These are phyloP conservation scores for Rhizopus stolonifer DNA, from an alignment of 371 early-diverging fungal species.

Conservation along the genomic window DNA sequence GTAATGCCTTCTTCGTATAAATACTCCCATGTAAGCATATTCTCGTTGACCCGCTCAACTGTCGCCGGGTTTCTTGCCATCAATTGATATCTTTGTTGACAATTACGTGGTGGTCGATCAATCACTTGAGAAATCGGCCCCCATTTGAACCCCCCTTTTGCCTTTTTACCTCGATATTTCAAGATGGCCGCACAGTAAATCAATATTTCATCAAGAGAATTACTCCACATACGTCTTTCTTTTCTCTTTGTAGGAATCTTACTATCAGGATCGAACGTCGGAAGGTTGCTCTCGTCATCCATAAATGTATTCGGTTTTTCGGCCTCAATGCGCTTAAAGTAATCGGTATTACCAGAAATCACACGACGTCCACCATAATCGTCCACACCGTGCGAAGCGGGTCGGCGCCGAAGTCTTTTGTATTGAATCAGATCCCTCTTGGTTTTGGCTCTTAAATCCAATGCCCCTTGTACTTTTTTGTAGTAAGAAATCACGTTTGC, in stretches of 20 bases:
- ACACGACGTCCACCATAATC: slow-evolving; percentile 7
- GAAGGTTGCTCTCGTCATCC: background rate
- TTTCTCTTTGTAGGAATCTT: background rate
- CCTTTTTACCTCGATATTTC: slow-evolving; percentile 23
- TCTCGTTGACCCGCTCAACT: slow-evolving; percentile 26
- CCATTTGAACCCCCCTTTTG: too few species aligned
- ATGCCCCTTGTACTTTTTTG: background rate
- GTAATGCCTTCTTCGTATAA: slow-evolving; percentile 39
- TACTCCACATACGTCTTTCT: too few species aligned
- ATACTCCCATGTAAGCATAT: slow-evolving; percentile 32
- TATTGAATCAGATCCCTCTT: too few species aligned
- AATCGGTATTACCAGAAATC: too few species aligned
- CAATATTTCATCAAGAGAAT: slow-evolving; percentile 53
- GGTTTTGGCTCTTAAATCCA: background rate
- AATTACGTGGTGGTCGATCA: slow-evolving; percentile 17
- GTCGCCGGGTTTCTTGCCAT: slow-evolving; percentile 22
- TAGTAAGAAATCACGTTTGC: background rate
- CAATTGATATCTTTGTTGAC: slow-evolving; percentile 39
- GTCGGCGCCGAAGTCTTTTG: too few species aligned
- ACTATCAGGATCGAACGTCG: background rate
- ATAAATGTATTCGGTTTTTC: too few species aligned
- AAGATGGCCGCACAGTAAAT: slow-evolving; percentile 41
- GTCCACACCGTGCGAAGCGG: too few species aligned
- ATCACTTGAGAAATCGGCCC: slow-evolving; percentile 21
- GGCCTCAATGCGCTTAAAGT: too few species aligned